phyloP scores from a whole-genome alignment of 2,329 filamentous ascomycete species.

The Nemania sp. region DNA sequence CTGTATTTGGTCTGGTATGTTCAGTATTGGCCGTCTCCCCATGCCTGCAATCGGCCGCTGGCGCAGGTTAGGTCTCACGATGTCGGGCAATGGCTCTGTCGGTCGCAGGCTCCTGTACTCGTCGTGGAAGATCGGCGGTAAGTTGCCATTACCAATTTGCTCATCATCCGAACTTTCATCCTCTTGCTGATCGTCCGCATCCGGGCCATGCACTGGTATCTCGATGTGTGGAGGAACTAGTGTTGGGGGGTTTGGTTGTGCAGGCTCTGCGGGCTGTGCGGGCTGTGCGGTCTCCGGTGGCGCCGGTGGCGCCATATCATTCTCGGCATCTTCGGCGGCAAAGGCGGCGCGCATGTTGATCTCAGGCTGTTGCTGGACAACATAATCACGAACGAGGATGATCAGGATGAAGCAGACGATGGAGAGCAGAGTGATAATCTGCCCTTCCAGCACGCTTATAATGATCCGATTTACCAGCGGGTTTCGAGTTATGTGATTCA shows the following conservation, averaged over 20 bases:
- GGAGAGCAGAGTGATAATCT: slow-evolving; percentile 88
- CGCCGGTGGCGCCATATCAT: slow-evolving; percentile 30
- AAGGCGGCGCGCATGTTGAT: slow-evolving; percentile 77
- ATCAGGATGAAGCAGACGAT: slow-evolving; percentile 96
- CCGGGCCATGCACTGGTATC: slow-evolving; percentile 13
- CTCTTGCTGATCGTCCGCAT: slow-evolving; percentile 11
- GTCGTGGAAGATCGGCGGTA: slow-evolving; percentile 7
- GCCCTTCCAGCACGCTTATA: slow-evolving; percentile 85
- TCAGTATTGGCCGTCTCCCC: slow-evolving; percentile 32
- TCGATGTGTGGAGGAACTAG: slow-evolving; percentile 25
- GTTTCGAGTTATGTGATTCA: slow-evolving; percentile 68
- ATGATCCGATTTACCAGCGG: slow-evolving; percentile 75
- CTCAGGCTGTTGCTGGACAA: slow-evolving; percentile 94
- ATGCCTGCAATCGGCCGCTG: slow-evolving; percentile 35
- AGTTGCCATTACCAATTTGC: slow-evolving; percentile 11
- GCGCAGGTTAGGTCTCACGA: slow-evolving; percentile 25
- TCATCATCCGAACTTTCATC: slow-evolving; percentile 29
- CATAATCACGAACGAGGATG: slow-evolving; percentile 95
- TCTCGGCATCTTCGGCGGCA: slow-evolving; percentile 53
- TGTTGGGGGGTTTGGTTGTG: slow-evolving; percentile 3
- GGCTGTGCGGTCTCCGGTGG: not conserved
- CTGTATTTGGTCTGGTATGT: slow-evolving; percentile 23
- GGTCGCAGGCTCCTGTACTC: slow-evolving; percentile 22
- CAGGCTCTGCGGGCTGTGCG: not conserved
- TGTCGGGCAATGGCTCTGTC: slow-evolving; percentile 20